Evolutionary conservation across 2,329 filamentous ascomycete genomes (phyloP), one percentile per base, ranked within the genome.

Genomic region (Neonectria coccinea): DNA sequence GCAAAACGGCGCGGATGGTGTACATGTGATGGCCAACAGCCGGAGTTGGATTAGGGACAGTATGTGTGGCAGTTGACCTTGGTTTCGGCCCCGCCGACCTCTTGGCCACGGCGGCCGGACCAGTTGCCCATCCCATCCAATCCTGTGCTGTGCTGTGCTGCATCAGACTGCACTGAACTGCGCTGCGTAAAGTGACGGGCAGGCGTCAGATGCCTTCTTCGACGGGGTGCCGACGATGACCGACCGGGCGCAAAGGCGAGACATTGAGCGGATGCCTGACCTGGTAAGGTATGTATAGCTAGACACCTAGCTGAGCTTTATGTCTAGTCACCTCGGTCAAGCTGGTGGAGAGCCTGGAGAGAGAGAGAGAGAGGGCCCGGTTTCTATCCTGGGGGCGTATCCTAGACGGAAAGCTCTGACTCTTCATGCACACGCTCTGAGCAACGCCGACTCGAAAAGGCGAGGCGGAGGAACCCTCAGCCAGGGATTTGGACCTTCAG

Each of bases 41-140:
- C 72, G 72, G 72, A 74, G 70, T 74, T 74, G 72, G 72, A 51
- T 69, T 74, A 72, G 72, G 61, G 61, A 69, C 58, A 33, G 41
- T 62, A 64, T 64, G 66, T 65, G 73, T 74, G 73, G 73, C 73
- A 74, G 73, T 74, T 74, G 69, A 71, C 71, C 70, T 74, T 70
- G 62, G 59, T 58, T 62, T 74, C 72, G 72, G 73, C 67, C 69
- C 71, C 70, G 69, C 72, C 73, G 73, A 74, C 67, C 56, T 64
- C 66, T 53, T 59, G 55, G 55, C 58, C 48, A 56, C 42, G 52
- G 59, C 42, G 44, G 48, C 45, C 56, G 31, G 55, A 56, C 52
- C 61, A 51, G 51, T 64, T 36, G 44, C 58, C 52, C 56, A 56
- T 60, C 31, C 56, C 42, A 44, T 52, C 48, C 47, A 53, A 33